Conservation (phyloP, 495 filamentous ascomycete genomes). For the Hypoxylon subgilvum region DNA sequence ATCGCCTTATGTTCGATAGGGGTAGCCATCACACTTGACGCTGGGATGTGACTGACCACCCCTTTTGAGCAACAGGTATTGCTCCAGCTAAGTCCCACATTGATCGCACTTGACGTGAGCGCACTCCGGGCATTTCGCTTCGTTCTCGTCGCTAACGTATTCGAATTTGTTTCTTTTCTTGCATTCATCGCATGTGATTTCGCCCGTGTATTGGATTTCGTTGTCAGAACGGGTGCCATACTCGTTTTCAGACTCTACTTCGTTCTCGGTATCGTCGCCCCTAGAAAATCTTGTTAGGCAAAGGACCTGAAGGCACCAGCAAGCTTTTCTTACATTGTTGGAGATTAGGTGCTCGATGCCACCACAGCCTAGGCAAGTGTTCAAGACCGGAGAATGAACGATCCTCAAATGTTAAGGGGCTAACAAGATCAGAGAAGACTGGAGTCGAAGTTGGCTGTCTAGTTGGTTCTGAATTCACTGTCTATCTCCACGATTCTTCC, state of each 20-base stretch:
- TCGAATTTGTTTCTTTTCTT: neutral
- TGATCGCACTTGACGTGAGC: neutral
- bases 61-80: neutral
- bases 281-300: slow-evolving; percentile 11
- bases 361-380: neutral
- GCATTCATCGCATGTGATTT: slow-evolving; percentile 4
- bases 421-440: neutral
- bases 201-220: neutral
- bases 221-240: neutral
- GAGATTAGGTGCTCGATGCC: neutral
- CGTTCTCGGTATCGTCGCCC: slow-evolving; percentile 1
- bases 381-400: neutral
- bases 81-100: neutral
- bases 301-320: neutral
- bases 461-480: neutral
- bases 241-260: too few species aligned
- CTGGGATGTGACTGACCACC: neutral
- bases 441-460: neutral
- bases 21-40: neutral
- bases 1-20: neutral
- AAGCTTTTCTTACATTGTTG: slow-evolving; percentile 19
- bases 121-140: neutral
- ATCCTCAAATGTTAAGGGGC: neutral
- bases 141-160: neutral
- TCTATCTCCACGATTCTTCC: slow-evolving; percentile 2